These are phyloP conservation scores for Serpula lacrymans DNA, from an alignment of 768 basidiomycete genomes.

Conservation along the genomic window DNA sequence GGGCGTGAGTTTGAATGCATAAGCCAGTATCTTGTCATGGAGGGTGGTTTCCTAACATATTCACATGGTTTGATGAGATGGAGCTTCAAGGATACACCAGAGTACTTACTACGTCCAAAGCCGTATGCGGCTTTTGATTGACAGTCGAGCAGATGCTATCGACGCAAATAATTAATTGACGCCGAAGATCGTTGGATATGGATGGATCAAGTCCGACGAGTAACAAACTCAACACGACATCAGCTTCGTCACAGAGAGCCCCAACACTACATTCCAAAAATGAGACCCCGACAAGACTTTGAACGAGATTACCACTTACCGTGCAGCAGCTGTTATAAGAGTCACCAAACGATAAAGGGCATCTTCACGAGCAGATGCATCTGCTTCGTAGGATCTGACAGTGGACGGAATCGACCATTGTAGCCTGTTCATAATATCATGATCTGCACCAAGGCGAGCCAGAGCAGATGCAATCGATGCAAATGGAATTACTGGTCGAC, in stretches of 20 bases:
- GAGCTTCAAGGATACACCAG: neutral
- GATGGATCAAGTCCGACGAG: slow-evolving; percentile 56
- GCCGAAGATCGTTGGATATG: slow-evolving; percentile 40
- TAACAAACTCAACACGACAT: slow-evolving; percentile 47
- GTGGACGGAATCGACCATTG: slow-evolving; percentile 23
- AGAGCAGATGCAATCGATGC: slow-evolving; percentile 34
- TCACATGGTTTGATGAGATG: slow-evolving; percentile 9
- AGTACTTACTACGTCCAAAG: slow-evolving; percentile 15
- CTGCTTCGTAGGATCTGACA: slow-evolving; percentile 10
- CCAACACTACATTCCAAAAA: slow-evolving; percentile 32
- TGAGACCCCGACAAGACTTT: slow-evolving; percentile 3
- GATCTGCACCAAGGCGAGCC: slow-evolving; percentile 43
- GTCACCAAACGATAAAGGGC: slow-evolving; percentile 40
- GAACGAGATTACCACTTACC: slow-evolving; percentile 33
- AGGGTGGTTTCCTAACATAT: slow-evolving; percentile 43
- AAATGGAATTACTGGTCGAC: slow-evolving; percentile 29
- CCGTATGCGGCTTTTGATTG: slow-evolving; percentile 23
- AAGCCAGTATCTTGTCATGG: slow-evolving; percentile 41
- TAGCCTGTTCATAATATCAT: slow-evolving; percentile 29
- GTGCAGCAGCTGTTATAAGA: slow-evolving; percentile 40
- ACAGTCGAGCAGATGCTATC: slow-evolving; percentile 44
- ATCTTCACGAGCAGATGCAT: slow-evolving; percentile 22
- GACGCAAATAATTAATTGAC: slow-evolving; percentile 44
- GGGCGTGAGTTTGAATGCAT: slow-evolving; percentile 38
- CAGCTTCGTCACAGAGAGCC: slow-evolving; percentile 38